These are phyloP conservation scores for Phytophthora rubi DNA, from an alignment of 352 stramenopile genomes.

Conservation along the genomic window DNA sequence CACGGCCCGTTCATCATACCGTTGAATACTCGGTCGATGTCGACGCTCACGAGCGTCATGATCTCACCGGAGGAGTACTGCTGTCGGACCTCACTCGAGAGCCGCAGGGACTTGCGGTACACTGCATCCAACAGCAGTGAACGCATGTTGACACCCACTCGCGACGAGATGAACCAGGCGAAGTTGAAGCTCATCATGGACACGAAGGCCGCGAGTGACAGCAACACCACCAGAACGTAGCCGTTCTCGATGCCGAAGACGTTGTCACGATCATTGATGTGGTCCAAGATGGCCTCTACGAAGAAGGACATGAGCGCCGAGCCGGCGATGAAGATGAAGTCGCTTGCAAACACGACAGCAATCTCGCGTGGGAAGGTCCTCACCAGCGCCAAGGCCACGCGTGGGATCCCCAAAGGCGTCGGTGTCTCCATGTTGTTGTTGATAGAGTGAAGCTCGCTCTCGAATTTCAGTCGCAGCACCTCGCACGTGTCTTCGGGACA, in stretches of 20 bases:
- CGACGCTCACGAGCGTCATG: constrained; percentile 58
- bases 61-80: constrained; percentile 63
- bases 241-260: constrained; percentile 27
- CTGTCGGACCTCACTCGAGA: constrained; percentile 49
- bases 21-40: constrained; percentile 61
- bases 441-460: constrained; percentile 23
- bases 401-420: constrained; percentile 19
- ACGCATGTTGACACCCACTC: constrained; percentile 55
- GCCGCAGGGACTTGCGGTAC: constrained; percentile 59
- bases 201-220: constrained; percentile 40
- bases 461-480: constrained; percentile 22
- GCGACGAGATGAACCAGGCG: constrained; percentile 51
- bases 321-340: constrained; percentile 31
- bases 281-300: constrained; percentile 30
- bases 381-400: constrained; percentile 24
- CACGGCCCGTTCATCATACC: constrained; percentile 54
- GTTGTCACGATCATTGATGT: constrained; percentile 34
- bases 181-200: constrained; percentile 50
- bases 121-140: constrained; percentile 54
- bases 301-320: constrained; percentile 29
- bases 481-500: constrained; percentile 34
- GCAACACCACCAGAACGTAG: constrained; percentile 31
- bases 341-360: constrained; percentile 23
- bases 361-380: constrained; percentile 30
- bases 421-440: constrained; percentile 1